Evolutionary conservation across 2,329 filamentous ascomycete genomes (phyloP), one percentile per base, ranked within the genome.

Genomic region (Geosmithia flava): DNA sequence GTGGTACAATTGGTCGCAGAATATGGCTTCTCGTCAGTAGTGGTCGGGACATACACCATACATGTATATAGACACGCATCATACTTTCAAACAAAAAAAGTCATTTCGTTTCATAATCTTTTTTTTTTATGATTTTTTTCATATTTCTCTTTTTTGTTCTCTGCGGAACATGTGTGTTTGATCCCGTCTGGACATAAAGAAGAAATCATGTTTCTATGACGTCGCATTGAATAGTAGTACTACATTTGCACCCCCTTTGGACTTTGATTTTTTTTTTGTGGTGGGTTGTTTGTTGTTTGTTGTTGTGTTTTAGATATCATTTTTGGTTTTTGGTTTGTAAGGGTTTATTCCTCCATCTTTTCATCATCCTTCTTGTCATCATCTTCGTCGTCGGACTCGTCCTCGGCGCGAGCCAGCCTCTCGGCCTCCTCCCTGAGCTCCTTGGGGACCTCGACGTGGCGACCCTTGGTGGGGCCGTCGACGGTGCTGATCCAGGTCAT

Each of bases 401-500:
- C 72, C 47, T 86, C 81, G 68, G 87, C 89, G 80, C 93, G 95
- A 47, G 93, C 93, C 68, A 91, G 78, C 66, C 81, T 83, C 75
- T 96, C 88, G 15, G 93, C 93, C 72, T 97, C 91, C 64, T 95
- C 89, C 50, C 83, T 74, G 58, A 98, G 68, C 55, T 89, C 85
- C 73, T 87, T 90, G 49, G 93, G 93, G 50, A 98, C 93, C 68
- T 95, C 88, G 67, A 91, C 78, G 63, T 98, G 93, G 59, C 83
- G 81, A 53, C 93, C 93, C 72, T 94, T 91, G 53, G 90, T 97
- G 37, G 90, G 89, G 5, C 90, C 91, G 55, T 86, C 80, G 45
- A 81, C 68, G 47, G 77, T 80, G 67, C 89, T 96, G 66, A 97
- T 87, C 93, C 93, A 98, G 51, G 87, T 95, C 89, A 98, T 94